Base-by-base conservation (phyloP, 129 eudicot genomes). In the Pittosporum tobira region DNA sequence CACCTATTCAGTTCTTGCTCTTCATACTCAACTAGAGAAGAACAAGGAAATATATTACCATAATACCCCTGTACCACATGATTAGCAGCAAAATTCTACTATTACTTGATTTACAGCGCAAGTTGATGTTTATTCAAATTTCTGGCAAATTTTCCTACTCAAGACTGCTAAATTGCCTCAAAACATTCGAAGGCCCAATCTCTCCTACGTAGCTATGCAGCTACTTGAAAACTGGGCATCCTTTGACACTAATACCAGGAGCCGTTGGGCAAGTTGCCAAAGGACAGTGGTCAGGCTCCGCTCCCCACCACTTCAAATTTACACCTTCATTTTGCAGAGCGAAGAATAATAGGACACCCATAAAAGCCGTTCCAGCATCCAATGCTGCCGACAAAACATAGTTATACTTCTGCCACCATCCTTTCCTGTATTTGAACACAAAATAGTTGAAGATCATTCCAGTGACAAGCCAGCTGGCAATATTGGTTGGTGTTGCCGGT, bases 301-400 rank as follows among this genome's bases (percentile, higher is more conserved):
- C 63, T 43, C 98, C 98, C 95, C 98, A 90, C 98, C 98, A 90
- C 47, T 90, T 83, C 71, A 90, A 72, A 24, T 80, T 75, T 22
- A 70, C 75, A 14, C 95, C 95, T 61, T 83, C 81, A 19, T 90
- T 90, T 48, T 86, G 95, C 30, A 90, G 60, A 0, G 87, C 94
- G 42, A 90, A 86, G 59, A 90, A 90, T 76, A 90, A 20, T 19
- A 90, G 31, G 24, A 86, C 98, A 0, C 83, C 98, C 98, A 90
- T 90, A 71, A 86, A 83, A 30, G 98, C 98, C 1, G 98, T 90
- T 19, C 95, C 98, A 13, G 95, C 94, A 71, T 90, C 98, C 53
- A 90, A 63, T 10, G 98, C 98, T 11, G 95, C 98, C 0, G 98
- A 90, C 2, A 90, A 73, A 2, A 90, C 77, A 19, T 90, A 90